These are phyloP conservation scores for Geranium brycei DNA, from an alignment of 345 rosid species.

Conservation along the genomic window DNA sequence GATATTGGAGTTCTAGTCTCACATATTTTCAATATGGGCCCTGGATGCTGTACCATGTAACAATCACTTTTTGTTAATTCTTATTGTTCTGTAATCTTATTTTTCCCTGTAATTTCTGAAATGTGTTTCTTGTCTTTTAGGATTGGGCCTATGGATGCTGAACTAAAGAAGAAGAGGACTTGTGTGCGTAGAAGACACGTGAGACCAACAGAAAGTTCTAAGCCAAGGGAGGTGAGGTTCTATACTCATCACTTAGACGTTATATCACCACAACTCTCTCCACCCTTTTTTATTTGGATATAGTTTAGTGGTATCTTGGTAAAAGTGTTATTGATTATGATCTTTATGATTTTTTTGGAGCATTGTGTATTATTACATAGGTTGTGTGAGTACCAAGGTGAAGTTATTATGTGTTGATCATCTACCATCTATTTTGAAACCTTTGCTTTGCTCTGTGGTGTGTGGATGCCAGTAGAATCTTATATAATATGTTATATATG, in stretches of 20 bases:
- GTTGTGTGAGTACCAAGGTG: background rate
- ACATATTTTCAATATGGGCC: constrained; percentile 31
- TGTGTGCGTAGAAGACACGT: constrained; percentile 31
- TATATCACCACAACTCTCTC: background rate
- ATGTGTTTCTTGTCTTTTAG: constrained; percentile 16
- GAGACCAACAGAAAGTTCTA: constrained; percentile 39
- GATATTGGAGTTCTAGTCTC: constrained; percentile 55
- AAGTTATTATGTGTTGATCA: background rate
- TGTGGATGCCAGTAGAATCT: background rate
- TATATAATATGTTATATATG: background rate
- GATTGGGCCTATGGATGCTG: constrained; percentile 87
- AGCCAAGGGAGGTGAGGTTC: constrained; percentile 63
- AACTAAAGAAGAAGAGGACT: constrained; percentile 51
- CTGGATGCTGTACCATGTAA: constrained; percentile 75
- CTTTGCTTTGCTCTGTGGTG: background rate
- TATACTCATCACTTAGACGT: background rate
- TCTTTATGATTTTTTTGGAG: background rate
- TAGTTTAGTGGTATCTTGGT: background rate
- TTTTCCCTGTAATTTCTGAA: background rate
- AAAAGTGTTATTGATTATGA: background rate
- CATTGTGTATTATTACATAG: background rate
- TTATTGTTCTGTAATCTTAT: background rate
- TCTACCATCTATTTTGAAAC: background rate
- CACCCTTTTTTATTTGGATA: too few relatives aligned
- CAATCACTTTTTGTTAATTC: constrained; percentile 11